Evolutionary conservation across 768 basidiomycete species (phyloP).

Genomic region (Dendrothele bispora): DNA sequence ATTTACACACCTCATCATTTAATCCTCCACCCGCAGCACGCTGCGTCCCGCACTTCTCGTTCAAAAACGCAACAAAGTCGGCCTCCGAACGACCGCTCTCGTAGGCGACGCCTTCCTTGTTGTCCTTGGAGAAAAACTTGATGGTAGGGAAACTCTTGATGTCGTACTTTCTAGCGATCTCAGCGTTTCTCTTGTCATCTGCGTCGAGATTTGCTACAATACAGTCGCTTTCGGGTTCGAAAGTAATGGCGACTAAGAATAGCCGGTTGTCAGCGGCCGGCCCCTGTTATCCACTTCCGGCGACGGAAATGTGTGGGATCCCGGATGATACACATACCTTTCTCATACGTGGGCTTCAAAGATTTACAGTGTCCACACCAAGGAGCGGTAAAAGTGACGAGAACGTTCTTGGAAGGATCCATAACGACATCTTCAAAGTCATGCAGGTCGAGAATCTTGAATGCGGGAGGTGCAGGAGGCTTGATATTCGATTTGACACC

Average conservation of each 20-base stretch:
- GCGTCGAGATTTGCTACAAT: slow-evolving; percentile 90
- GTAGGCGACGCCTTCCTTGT: slow-evolving; percentile 66
- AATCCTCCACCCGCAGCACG: slow-evolving; percentile 84
- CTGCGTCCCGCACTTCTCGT: slow-evolving; percentile 83
- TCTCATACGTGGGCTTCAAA: slow-evolving; percentile 85
- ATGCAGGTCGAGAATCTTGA: slow-evolving; percentile 62
- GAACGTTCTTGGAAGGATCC: slow-evolving; percentile 74
- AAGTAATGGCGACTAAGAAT: slow-evolving; percentile 73
- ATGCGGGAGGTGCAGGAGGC: slow-evolving; percentile 75
- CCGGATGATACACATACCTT: slow-evolving; percentile 40
- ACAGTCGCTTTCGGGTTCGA: slow-evolving; percentile 77
- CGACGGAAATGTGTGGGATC: slow-evolving; percentile 1
- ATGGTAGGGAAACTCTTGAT: slow-evolving; percentile 88
- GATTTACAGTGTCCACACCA: slow-evolving; percentile 97
- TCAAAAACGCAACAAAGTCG: slow-evolving; percentile 78
- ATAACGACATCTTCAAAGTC: slow-evolving; percentile 78
- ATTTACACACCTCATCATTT: slow-evolving; percentile 53
- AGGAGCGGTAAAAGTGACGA: slow-evolving; percentile 81
- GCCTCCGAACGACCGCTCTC: slow-evolving; percentile 68
- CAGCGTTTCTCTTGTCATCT: slow-evolving; percentile 78
- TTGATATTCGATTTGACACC: slow-evolving; percentile 88
- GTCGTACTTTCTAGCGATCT: slow-evolving; percentile 67
- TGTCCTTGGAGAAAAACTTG: slow-evolving; percentile 87
- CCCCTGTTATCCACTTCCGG: not conserved
- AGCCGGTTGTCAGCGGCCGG: no score